Conservation (phyloP, 139 green algal genomes). For the Coelastrella sp. region DNA sequence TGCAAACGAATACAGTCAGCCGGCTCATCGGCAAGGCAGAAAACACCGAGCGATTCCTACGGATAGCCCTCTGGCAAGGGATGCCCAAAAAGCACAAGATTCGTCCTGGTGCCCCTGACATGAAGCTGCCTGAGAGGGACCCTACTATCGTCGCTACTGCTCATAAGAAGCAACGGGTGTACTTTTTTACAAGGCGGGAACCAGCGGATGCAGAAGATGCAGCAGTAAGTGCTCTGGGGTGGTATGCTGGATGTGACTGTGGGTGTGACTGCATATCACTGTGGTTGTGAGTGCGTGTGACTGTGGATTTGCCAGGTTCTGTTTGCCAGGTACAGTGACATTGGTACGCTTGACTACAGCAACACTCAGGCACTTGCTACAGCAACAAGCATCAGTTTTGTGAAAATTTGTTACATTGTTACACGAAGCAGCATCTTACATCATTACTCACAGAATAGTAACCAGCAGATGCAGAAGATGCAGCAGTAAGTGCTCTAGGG, state of each 20-base stretch:
- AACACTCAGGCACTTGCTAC: too few species aligned
- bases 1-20: constrained; percentile 84
- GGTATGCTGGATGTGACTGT: neutral
- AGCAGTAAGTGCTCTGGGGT: constrained; percentile 1
- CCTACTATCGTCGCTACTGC: constrained; percentile 89
- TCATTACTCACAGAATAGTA: too few species aligned
- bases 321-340: too few species aligned
- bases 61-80: constrained; percentile 91
- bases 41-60: constrained; percentile 95
- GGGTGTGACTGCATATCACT: neutral
- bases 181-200: constrained; percentile 91
- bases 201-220: constrained; percentile 87
- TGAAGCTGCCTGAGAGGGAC: constrained; percentile 69
- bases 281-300: too few species aligned
- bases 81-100: constrained; percentile 48
- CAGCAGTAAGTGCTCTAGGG: constrained; percentile 31
- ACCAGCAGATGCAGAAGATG: constrained; percentile 86
- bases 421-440: constrained; percentile 73
- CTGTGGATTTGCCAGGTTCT: too few species aligned
- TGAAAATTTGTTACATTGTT: constrained; percentile 22
- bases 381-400: too few species aligned
- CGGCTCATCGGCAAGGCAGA: constrained; percentile 95
- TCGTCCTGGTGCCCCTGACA: constrained; percentile 3
- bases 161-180: constrained; percentile 92
- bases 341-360: too few species aligned